Evolutionary conservation across 306 rosid genomes (phyloP).

Genomic region (Quercus ilex): DNA sequence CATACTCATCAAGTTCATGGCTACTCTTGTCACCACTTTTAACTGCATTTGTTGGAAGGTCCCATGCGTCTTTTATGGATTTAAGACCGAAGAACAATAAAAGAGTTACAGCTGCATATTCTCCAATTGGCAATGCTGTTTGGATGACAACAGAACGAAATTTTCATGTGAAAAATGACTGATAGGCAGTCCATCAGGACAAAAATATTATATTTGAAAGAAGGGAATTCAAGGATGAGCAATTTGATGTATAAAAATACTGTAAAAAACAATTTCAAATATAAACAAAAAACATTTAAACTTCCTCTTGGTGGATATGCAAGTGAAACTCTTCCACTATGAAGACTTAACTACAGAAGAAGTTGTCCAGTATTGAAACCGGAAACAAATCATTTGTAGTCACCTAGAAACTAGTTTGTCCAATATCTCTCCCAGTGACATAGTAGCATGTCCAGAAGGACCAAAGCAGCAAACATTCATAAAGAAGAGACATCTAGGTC

Average conservation of each 20-base stretch:
- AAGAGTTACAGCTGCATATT: constrained; percentile 94
- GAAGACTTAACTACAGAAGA: not conserved
- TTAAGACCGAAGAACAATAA: constrained; percentile 88
- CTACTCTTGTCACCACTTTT: constrained; percentile 49
- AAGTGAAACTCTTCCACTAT: constrained; percentile 4
- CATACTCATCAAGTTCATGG: constrained; percentile 79
- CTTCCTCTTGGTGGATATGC: not conserved
- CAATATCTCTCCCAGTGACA: not conserved
- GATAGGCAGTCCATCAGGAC: not conserved
- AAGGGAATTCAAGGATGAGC: not conserved
- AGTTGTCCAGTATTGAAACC: not conserved
- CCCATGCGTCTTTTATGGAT: constrained; percentile 95
- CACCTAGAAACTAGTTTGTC: not conserved
- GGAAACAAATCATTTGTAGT: not conserved
- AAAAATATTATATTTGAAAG: not conserved
- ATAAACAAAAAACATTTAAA: not conserved
- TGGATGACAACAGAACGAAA: constrained; percentile 25
- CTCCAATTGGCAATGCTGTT: constrained; percentile 96
- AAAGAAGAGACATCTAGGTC: not conserved
- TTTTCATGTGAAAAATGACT: constrained; percentile 8
- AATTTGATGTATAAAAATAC: not conserved
- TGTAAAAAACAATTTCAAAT: not conserved
- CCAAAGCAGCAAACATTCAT: constrained; percentile 1
- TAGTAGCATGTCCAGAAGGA: not conserved
- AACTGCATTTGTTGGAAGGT: constrained; percentile 61